Conservation (phyloP, 2,329 filamentous ascomycete species). For the Lecanicillium sp. region DNA sequence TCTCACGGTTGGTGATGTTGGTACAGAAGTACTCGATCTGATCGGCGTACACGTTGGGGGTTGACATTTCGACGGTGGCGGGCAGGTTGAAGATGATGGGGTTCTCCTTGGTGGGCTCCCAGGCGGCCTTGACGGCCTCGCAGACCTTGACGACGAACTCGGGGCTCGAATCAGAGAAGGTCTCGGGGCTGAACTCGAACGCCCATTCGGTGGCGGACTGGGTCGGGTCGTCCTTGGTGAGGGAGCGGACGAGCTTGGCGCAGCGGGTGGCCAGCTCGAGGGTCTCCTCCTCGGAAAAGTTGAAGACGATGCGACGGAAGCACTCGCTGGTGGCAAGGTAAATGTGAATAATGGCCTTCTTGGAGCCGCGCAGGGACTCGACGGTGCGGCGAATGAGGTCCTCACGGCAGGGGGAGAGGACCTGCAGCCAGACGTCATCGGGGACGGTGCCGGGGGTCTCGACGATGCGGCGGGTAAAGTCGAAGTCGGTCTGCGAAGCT, state of each 20-base stretch:
- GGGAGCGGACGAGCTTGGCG: conserved; percentile 76
- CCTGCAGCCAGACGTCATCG: conserved; percentile 87
- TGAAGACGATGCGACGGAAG: conserved; percentile 88
- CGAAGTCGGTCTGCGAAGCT: conserved; percentile 90
- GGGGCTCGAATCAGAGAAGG: conserved; percentile 83
- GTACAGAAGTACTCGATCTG: conserved; percentile 94
- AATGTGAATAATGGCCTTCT: conserved; percentile 91
- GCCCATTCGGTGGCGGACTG: conserved; percentile 59
- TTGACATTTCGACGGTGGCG: conserved; percentile 90
- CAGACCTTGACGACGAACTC: conserved; percentile 81
- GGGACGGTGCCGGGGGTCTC: conserved; percentile 78
- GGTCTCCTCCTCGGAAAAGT: conserved; percentile 75
- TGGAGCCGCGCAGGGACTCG: conserved; percentile 79
- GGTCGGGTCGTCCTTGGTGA: conserved; percentile 73
- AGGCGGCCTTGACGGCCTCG: conserved; percentile 88
- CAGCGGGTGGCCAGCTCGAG: conserved; percentile 79
- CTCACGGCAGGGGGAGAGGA: conserved; percentile 84
- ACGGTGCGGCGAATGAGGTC: conserved; percentile 88
- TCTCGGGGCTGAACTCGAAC: conserved; percentile 80
- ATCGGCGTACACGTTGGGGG: conserved; percentile 93
- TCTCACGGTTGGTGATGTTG: conserved; percentile 77
- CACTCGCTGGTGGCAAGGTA: conserved; percentile 96
- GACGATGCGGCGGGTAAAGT: conserved; percentile 83
- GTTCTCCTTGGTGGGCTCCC: conserved; percentile 72
- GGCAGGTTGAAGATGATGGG: conserved; percentile 96